phyloP scores from a whole-genome alignment of 164 flowering plant species.

The Tinospora cordifolia region DNA sequence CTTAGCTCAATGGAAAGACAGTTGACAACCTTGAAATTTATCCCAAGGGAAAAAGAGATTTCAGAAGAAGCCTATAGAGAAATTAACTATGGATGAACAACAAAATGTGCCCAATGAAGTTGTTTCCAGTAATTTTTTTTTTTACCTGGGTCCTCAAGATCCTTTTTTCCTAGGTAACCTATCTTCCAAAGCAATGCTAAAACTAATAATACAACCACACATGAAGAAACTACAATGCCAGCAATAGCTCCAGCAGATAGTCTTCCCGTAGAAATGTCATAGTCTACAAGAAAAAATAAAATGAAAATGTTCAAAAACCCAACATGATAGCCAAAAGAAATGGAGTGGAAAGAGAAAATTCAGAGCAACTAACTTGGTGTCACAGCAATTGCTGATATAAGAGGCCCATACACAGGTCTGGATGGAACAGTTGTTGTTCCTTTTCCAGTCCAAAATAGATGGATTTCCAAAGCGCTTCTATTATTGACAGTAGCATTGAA shows the following conservation, averaged over 20 bases:
- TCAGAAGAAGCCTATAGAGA: too few species aligned
- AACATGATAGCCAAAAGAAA: neutral
- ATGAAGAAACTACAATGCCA: conserved; percentile 54
- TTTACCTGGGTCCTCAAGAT: conserved; percentile 48
- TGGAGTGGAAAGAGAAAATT: neutral
- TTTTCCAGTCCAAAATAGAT: conserved; percentile 78
- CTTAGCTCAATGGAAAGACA: too few species aligned
- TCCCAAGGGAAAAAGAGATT: too few species aligned
- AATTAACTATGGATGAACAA: too few species aligned
- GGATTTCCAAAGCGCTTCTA: conserved; percentile 59
- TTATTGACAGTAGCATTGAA: conserved; percentile 30
- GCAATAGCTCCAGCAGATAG: conserved; percentile 57
- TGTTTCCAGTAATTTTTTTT: neutral
- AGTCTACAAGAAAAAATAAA: conserved; percentile 37
- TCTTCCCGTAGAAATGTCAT: conserved; percentile 30
- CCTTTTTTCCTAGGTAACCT: conserved; percentile 49
- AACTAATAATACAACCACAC: conserved; percentile 26
- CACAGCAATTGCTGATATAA: conserved; percentile 67
- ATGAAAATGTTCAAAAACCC: neutral
- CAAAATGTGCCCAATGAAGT: neutral
- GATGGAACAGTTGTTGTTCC: conserved; percentile 64
- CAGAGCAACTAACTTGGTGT: conserved; percentile 57
- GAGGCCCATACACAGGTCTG: conserved; percentile 77
- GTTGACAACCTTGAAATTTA: neutral
- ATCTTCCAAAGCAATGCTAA: conserved; percentile 34